phyloP scores from a whole-genome alignment of 1,139 yeast genomes.

The Debaryomycetaceae sp. region DNA sequence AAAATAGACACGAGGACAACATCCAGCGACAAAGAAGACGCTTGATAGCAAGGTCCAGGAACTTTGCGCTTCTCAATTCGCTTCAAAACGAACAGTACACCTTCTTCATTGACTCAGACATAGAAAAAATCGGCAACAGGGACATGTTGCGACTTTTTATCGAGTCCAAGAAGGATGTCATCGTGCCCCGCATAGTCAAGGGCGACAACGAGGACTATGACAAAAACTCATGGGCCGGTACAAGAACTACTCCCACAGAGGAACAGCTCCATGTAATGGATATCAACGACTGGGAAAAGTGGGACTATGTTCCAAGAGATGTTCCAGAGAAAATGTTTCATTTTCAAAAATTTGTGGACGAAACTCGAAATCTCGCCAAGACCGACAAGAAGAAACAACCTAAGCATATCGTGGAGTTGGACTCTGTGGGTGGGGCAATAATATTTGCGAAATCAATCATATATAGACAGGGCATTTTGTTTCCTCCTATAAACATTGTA shows the following conservation, averaged over 20 bases:
- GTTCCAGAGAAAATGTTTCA: constrained; percentile 28
- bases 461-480: constrained; percentile 42
- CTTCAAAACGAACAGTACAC: constrained; percentile 32
- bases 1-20: constrained; percentile 26
- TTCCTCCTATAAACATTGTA: constrained; percentile 43
- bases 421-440: constrained; percentile 51
- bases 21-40: constrained; percentile 32
- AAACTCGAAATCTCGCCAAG: constrained; percentile 12
- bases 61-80: constrained; percentile 29
- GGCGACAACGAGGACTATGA: constrained; percentile 35
- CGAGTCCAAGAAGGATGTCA: constrained; percentile 33
- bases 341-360: constrained; percentile 20
- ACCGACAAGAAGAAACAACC: constrained; percentile 12
- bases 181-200: constrained; percentile 37
- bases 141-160: constrained; percentile 31
- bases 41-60: constrained; percentile 33
- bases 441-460: constrained; percentile 40
- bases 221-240: constrained; percentile 47
- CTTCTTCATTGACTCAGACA: constrained; percentile 46
- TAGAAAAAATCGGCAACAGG: constrained; percentile 24
- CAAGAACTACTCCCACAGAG: constrained; percentile 31
- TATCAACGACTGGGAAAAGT: constrained; percentile 27
- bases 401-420: constrained; percentile 27
- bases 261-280: constrained; percentile 33
- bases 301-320: constrained; percentile 40